phyloP scores from a whole-genome alignment of 73 alveolate species.

The Tetrahymena elliotti region DNA sequence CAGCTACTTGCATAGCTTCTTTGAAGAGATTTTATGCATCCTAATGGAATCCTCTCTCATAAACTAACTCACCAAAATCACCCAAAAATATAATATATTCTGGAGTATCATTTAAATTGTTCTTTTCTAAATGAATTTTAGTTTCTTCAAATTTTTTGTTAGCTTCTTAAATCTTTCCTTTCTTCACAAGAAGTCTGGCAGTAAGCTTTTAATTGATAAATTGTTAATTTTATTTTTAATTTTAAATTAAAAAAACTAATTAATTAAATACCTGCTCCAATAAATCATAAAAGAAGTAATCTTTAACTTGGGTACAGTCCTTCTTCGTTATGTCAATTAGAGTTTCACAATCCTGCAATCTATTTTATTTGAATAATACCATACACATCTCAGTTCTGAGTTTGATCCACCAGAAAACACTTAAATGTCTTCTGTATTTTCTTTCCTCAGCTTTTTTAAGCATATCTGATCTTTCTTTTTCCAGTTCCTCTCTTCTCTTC shows the following conservation, averaged over 20 bases:
- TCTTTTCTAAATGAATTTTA: background rate
- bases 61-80: background rate
- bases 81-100: background rate
- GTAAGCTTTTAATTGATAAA: background rate
- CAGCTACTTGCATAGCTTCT: background rate
- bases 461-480: background rate
- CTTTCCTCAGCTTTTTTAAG: background rate
- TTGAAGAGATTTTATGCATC: background rate
- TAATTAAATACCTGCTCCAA: background rate
- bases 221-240: background rate
- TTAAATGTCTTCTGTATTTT: background rate
- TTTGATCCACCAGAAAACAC: background rate
- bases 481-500: background rate
- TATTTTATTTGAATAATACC: background rate
- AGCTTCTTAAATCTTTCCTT: background rate
- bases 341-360: background rate
- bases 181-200: background rate
- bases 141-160: background rate
- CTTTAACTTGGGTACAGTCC: background rate
- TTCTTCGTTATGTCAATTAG: background rate
- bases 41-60: background rate
- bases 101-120: background rate
- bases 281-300: background rate
- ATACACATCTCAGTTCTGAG: background rate
- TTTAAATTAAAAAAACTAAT: background rate